Evolutionary conservation across 192 early-diverging fungal species (phyloP).

Genomic region (Spizellomyces sp.): DNA sequence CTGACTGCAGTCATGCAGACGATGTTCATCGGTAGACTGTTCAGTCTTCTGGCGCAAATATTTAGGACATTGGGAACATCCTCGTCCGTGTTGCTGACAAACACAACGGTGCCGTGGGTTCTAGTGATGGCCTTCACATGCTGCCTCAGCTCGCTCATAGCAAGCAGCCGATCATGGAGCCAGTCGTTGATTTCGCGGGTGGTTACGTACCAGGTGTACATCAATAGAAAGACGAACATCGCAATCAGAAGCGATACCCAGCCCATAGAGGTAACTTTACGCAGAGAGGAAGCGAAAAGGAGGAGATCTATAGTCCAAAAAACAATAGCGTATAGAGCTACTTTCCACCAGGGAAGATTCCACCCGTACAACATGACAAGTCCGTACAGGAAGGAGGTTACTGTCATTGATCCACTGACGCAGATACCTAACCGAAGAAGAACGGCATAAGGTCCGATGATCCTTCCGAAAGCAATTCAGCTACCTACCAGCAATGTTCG

Average conservation of each 20-base stretch:
- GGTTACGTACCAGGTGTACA: conserved; percentile 44
- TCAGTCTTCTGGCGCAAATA: conserved; percentile 42
- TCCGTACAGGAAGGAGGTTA: conserved; percentile 39
- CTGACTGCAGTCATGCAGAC: conserved; percentile 45
- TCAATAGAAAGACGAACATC: conserved; percentile 35
- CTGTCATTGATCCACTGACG: conserved; percentile 38
- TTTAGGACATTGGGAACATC: conserved; percentile 49
- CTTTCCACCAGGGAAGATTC: conserved; percentile 31
- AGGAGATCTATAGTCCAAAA: conserved; percentile 37
- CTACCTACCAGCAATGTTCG: conserved; percentile 41
- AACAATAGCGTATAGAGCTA: conserved; percentile 21
- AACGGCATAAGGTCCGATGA: background rate
- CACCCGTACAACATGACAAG: conserved; percentile 43
- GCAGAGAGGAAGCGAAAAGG: conserved; percentile 31
- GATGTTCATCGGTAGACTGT: conserved; percentile 42
- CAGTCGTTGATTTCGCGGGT: conserved; percentile 34
- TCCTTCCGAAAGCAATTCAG: conserved; percentile 17
- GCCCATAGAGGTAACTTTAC: conserved; percentile 35
- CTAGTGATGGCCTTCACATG: conserved; percentile 39
- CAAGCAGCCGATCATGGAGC: conserved; percentile 32
- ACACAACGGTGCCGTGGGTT: conserved; percentile 45
- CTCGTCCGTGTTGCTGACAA: conserved; percentile 48
- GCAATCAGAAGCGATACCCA: conserved; percentile 39
- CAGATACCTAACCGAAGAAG: conserved; percentile 30
- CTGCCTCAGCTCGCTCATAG: conserved; percentile 37